phyloP scores from a whole-genome alignment of 176 grass and related monocot genomes.

The Musa itinerans region DNA sequence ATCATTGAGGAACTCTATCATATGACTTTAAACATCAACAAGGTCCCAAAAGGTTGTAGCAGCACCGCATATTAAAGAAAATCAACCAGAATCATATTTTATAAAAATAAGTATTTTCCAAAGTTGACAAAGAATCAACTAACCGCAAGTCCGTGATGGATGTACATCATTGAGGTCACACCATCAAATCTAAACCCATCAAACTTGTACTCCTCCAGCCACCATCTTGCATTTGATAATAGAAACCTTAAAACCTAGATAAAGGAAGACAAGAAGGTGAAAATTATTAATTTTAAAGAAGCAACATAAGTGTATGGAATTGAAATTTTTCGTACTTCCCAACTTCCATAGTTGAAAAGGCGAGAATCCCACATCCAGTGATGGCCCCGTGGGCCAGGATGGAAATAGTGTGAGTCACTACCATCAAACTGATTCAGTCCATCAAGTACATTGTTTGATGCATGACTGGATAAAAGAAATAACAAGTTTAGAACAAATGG shows the following conservation, averaged over 20 bases:
- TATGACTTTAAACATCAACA: too few species aligned
- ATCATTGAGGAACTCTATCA: too few species aligned
- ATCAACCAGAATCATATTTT: conserved; percentile 12
- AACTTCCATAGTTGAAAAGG: conserved; percentile 80
- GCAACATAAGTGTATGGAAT: conserved; percentile 4
- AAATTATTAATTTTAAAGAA: conserved; percentile 15
- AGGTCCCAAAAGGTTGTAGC: too few species aligned
- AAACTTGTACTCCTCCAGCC: conserved; percentile 94
- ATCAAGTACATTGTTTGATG: conserved; percentile 75
- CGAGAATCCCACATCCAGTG: conserved; percentile 99
- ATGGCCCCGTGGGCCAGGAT: conserved; percentile 55
- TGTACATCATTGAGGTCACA: conserved; percentile 96
- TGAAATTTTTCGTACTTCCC: conserved; percentile 44
- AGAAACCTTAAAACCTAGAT: conserved; percentile 70
- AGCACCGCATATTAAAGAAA: background rate
- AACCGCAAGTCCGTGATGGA: conserved; percentile 84
- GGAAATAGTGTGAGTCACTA: conserved; percentile 89
- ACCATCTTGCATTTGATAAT: conserved; percentile 94
- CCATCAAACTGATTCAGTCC: conserved; percentile 89
- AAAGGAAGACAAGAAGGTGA: conserved; percentile 20
- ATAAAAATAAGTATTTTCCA: background rate
- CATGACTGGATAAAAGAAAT: conserved; percentile 41
- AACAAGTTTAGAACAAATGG: conserved; percentile 18
- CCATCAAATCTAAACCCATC: conserved; percentile 92
- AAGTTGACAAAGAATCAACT: background rate